Evolutionary conservation across 176 grass and related monocot genomes (phyloP).

Genomic region (Rhipidocladum racemiflorum): DNA sequence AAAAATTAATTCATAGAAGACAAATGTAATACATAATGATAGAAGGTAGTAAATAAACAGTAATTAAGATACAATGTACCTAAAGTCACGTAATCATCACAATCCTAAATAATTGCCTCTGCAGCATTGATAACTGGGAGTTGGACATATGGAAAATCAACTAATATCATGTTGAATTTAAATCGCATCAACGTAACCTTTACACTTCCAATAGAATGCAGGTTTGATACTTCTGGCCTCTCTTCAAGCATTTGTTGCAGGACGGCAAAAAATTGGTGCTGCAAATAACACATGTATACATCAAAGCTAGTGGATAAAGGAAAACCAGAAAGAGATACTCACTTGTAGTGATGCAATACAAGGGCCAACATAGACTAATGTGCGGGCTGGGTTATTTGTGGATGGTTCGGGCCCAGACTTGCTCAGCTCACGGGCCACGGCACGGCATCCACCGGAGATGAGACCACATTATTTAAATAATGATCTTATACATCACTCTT

Average conservation of each 20-base stretch:
- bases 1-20: neutral
- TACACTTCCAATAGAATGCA: constrained; percentile 57
- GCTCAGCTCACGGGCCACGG: no score
- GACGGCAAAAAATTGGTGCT: constrained; percentile 64
- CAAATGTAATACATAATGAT: constrained; percentile 9
- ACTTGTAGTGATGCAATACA: constrained; percentile 55
- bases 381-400: no score
- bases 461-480: no score
- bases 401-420: no score
- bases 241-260: constrained; percentile 56
- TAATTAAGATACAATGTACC: neutral
- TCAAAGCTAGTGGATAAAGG: constrained; percentile 1
- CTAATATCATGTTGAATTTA: constrained; percentile 62
- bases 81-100: neutral
- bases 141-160: constrained; percentile 65
- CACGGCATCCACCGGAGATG: no score
- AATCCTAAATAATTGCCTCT: constrained; percentile 37
- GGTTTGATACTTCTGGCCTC: constrained; percentile 54
- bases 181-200: constrained; percentile 83
- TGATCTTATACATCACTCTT: no score
- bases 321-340: constrained; percentile 30
- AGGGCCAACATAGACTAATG: constrained; percentile 64
- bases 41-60: constrained; percentile 8
- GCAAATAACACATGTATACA: constrained; percentile 27
- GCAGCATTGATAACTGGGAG: constrained; percentile 60